Evolutionary conservation across 768 basidiomycete genomes (phyloP).

Genomic region (Boletus rex-veris): DNA sequence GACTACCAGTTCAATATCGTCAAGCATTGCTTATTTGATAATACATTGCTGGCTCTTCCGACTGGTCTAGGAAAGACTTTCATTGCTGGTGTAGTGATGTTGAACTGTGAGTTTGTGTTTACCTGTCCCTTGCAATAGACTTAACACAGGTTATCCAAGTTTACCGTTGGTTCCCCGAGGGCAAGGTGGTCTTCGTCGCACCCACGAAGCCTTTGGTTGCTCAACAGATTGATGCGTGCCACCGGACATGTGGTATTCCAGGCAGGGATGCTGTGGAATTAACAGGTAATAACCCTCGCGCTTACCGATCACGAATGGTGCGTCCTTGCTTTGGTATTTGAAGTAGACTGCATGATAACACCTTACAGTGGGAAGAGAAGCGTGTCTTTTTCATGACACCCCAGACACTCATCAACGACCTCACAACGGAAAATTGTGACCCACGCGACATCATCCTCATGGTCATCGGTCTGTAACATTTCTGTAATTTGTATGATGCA

Average conservation of each 20-base stretch:
- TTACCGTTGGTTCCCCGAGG: constrained; percentile 90
- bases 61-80: constrained; percentile 98
- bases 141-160: constrained; percentile 40
- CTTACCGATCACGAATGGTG: constrained; percentile 58
- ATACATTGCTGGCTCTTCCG: constrained; percentile 90
- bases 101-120: constrained; percentile 65
- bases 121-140: neutral
- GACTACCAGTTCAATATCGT: constrained; percentile 96
- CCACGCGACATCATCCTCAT: constrained; percentile 76
- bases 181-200: constrained; percentile 92
- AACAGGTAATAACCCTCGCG: constrained; percentile 66
- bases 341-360: neutral
- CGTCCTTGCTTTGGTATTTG: constrained; percentile 20
- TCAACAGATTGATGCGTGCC: constrained; percentile 93
- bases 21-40: constrained; percentile 79
- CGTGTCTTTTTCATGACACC: constrained; percentile 95
- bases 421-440: constrained; percentile 70
- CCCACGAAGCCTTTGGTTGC: constrained; percentile 95
- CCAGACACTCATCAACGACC: constrained; percentile 89
- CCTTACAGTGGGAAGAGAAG: constrained; percentile 69
- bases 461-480: constrained; percentile 65
- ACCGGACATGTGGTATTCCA: constrained; percentile 90
- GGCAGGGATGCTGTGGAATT: constrained; percentile 81
- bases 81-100: constrained; percentile 94
- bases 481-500: neutral